These are phyloP conservation scores for Thinopyrum elongatum DNA, from an alignment of 176 grass and related monocot species.

Conservation along the genomic window DNA sequence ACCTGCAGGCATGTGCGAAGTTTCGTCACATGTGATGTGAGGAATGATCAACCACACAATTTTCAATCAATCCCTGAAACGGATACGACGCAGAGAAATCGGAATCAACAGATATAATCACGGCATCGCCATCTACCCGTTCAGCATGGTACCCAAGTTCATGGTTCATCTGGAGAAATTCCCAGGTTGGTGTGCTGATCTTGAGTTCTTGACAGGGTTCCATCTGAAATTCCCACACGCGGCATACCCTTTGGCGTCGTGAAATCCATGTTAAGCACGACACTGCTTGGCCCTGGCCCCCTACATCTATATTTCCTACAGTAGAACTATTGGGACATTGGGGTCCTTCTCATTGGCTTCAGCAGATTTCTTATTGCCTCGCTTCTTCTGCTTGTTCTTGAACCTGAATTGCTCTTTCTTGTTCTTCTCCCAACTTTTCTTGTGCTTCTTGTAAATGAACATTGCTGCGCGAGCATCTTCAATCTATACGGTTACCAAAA, in stretches of 20 bases:
- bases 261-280: background rate
- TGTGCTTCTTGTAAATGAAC: slow-evolving; percentile 91
- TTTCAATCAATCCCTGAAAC: slow-evolving; percentile 12
- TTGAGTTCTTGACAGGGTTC: background rate
- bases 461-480: slow-evolving; percentile 90
- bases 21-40: background rate
- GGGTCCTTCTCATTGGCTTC: slow-evolving; percentile 33
- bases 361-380: slow-evolving; percentile 45
- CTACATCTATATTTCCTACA: slow-evolving; percentile 17
- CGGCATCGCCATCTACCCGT: background rate
- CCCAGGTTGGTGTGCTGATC: background rate
- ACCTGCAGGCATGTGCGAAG: background rate
- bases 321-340: slow-evolving; percentile 44
- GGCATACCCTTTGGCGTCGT: no score
- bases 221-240: background rate
- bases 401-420: slow-evolving; percentile 61
- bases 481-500: slow-evolving; percentile 38
- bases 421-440: slow-evolving; percentile 87
- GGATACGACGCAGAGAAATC: background rate
- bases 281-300: background rate
- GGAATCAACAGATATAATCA: background rate
- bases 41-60: slow-evolving; percentile 13
- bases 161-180: background rate
- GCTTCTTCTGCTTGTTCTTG: slow-evolving; percentile 59
- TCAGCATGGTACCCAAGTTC: background rate